Evolutionary conservation across 2,329 filamentous ascomycete genomes (phyloP).

Genomic region (Phialocephala subalpina): DNA sequence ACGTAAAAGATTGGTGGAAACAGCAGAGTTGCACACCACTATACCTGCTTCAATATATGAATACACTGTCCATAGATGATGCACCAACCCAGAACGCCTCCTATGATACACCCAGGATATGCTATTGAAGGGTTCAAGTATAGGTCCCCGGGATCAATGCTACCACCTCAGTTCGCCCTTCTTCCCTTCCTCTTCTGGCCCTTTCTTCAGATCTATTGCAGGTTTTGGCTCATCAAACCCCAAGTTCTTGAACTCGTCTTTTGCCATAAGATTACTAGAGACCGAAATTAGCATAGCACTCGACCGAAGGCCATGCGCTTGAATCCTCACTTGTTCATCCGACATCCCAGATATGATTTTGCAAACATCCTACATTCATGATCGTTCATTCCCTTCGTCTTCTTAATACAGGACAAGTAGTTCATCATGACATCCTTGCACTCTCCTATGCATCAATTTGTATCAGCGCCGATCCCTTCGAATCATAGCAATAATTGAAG

Average conservation of each 20-base stretch:
- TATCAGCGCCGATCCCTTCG: conserved; percentile 19
- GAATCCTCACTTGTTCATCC: conserved; percentile 85
- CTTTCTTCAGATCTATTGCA: conserved; percentile 30
- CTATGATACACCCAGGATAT: conserved; percentile 11
- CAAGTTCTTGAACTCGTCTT: conserved; percentile 92
- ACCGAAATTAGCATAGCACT: conserved; percentile 11
- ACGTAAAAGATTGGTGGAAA: too few species aligned
- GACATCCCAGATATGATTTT: conserved; percentile 87
- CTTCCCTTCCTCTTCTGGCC: conserved; percentile 36
- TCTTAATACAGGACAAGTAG: conserved; percentile 89
- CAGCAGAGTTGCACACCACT: background rate
- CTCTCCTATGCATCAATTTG: conserved; percentile 68
- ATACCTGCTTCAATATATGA: background rate
- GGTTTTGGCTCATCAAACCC: conserved; percentile 65
- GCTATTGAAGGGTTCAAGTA: background rate
- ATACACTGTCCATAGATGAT: background rate
- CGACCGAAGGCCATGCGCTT: too few species aligned
- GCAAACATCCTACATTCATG: conserved; percentile 84
- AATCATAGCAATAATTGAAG: background rate
- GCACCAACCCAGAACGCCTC: conserved; percentile 12
- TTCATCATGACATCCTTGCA: conserved; percentile 88
- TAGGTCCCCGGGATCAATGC: background rate
- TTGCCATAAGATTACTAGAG: conserved; percentile 89
- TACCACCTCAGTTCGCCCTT: conserved; percentile 43
- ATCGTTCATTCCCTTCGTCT: conserved; percentile 83